A percentile compares a stretch with the other conserved stretches of the same genome.
These are phyloP conservation scores for Allomyces macrogynus DNA, from an alignment of 192 early-diverging fungal species.

Conservation along the genomic window DNA sequence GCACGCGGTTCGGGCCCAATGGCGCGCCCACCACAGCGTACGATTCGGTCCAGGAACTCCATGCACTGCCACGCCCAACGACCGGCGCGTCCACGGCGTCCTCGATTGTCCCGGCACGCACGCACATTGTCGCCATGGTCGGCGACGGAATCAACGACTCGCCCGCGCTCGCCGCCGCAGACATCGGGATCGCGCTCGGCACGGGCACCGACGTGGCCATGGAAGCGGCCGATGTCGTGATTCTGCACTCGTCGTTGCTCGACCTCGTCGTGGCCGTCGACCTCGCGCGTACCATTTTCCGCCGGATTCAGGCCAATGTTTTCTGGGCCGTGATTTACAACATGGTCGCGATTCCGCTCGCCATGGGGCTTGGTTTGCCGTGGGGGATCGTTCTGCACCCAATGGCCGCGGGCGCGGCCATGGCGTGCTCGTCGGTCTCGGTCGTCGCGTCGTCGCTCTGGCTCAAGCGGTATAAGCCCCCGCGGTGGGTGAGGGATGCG, in stretches of 20 bases:
- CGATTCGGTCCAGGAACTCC: background rate
- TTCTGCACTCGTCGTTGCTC: conserved; percentile 70
- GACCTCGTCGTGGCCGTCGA: conserved; percentile 76
- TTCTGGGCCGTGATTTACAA: conserved; percentile 84
- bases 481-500: conserved; percentile 7
- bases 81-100: background rate
- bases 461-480: conserved; percentile 47
- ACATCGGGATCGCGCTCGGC: conserved; percentile 73
- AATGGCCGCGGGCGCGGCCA: conserved; percentile 81
- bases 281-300: conserved; percentile 66
- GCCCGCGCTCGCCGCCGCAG: conserved; percentile 60
- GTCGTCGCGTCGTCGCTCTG: conserved; percentile 73
- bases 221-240: conserved; percentile 81
- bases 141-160: conserved; percentile 96
- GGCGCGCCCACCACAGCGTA: background rate
- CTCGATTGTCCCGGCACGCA: conserved; percentile 2
- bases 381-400: conserved; percentile 69
- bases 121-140: conserved; percentile 65
- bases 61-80: background rate
- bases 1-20: background rate
- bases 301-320: conserved; percentile 67
- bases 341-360: conserved; percentile 72
- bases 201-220: conserved; percentile 90
- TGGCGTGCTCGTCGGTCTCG: conserved; percentile 77
- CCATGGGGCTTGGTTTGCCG: conserved; percentile 79